phyloP scores from a whole-genome alignment of 2,329 filamentous ascomycete genomes.

The Trematosphaeria pertusa region DNA sequence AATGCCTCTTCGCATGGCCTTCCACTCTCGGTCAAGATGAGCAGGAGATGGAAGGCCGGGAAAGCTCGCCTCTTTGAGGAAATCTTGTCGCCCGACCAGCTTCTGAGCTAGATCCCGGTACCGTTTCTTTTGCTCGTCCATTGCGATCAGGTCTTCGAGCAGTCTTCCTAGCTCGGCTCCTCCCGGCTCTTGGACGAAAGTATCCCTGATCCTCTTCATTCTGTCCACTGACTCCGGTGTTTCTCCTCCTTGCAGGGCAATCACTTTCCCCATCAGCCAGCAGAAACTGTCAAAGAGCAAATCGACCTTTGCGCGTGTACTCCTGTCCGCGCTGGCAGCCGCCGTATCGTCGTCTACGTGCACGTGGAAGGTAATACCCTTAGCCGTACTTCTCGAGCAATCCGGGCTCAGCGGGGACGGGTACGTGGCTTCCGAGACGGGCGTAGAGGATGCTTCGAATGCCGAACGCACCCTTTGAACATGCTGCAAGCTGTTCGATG shows the following conservation, averaged over 20 bases:
- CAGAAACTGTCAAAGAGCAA: background rate
- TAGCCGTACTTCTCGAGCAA: too few species aligned
- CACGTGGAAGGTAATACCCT: too few species aligned
- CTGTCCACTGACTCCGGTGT: background rate
- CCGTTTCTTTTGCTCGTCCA: background rate
- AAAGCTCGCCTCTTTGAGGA: background rate
- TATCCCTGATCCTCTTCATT: background rate
- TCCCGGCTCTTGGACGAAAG: background rate
- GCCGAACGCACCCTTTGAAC: too few species aligned
- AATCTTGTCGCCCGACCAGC: background rate
- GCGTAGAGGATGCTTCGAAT: too few species aligned
- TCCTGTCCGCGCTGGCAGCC: background rate
- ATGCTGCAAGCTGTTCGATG: too few species aligned
- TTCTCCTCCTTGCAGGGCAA: background rate
- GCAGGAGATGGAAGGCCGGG: background rate
- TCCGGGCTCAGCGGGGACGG: too few species aligned
- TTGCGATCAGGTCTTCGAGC: background rate
- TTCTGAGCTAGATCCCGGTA: background rate
- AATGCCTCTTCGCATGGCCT: background rate
- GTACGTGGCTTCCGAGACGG: too few species aligned
- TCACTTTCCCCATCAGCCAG: background rate
- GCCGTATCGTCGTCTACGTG: too few species aligned
- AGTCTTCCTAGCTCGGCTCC: too few species aligned
- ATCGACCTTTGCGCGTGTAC: background rate
- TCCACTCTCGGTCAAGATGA: constrained; percentile 1